Percentiles rank a stretch among this genome's conserved stretches.
These are phyloP conservation scores for Ilyonectria robusta DNA, from an alignment of 2,329 filamentous ascomycete species.

Conservation along the genomic window DNA sequence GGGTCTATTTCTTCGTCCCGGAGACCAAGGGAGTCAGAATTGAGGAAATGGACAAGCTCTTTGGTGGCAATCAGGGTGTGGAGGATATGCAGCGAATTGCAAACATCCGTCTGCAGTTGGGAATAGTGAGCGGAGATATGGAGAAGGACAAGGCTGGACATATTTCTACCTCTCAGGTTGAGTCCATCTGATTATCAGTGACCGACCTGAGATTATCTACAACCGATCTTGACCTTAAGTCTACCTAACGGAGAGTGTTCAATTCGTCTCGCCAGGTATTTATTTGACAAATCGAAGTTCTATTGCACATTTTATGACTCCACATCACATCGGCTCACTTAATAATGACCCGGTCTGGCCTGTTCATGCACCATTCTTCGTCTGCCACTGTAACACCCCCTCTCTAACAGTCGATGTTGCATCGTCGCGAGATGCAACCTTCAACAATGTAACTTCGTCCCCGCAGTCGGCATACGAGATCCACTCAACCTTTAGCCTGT, in stretches of 20 bases:
- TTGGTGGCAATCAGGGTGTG: slow-evolving; percentile 24
- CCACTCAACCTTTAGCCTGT: background rate
- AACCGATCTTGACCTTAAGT: background rate
- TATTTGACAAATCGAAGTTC: too few species aligned
- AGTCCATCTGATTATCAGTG: background rate
- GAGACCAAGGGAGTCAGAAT: slow-evolving; percentile 29
- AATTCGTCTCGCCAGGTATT: too few species aligned
- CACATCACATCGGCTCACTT: too few species aligned
- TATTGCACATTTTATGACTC: too few species aligned
- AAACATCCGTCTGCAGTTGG: slow-evolving; percentile 20
- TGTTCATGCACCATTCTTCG: too few species aligned
- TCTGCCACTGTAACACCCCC: background rate
- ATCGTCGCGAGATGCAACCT: too few species aligned
- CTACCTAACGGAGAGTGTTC: background rate
- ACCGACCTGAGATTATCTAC: background rate
- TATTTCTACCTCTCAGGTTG: slow-evolving; percentile 7
- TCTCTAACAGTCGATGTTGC: background rate
- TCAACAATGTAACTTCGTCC: background rate
- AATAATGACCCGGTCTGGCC: too few species aligned
- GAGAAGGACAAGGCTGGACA: slow-evolving; percentile 22
- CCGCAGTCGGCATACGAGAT: background rate
- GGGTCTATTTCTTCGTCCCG: slow-evolving; percentile 29
- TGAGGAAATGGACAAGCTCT: slow-evolving; percentile 26
- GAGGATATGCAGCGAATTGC: slow-evolving; percentile 26
- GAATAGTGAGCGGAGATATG: slow-evolving; percentile 11